phyloP scores from a whole-genome alignment of 108 stramenopile genomes.

The Hondaea fermentalgiana region DNA sequence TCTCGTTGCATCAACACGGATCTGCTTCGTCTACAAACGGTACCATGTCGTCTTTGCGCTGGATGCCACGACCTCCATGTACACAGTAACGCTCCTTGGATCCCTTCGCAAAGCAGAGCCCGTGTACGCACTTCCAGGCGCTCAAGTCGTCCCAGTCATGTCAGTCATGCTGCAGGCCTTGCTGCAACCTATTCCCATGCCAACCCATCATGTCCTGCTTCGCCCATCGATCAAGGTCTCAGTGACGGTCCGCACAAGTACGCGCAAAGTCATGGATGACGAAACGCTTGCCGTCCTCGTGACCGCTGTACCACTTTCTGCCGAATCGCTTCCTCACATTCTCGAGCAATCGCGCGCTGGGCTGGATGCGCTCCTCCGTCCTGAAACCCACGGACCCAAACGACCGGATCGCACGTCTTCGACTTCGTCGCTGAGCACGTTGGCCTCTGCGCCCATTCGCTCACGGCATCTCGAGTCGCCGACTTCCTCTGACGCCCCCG shows the following conservation, averaged over 20 bases:
- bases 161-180: not conserved
- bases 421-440: no score
- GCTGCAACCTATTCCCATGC: not conserved
- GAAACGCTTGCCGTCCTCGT: not conserved
- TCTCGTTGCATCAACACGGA: not conserved
- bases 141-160: not conserved
- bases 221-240: not conserved
- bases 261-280: not conserved
- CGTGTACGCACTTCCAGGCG: not conserved
- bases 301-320: not conserved
- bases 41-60: not conserved
- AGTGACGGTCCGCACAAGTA: not conserved
- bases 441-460: no score
- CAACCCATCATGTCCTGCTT: not conserved
- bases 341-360: not conserved
- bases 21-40: not conserved
- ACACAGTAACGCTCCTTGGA: not conserved
- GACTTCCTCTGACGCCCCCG: no score
- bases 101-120: not conserved
- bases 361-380: not conserved
- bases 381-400: not conserved
- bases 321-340: not conserved
- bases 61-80: not conserved
- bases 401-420: no score
- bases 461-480: no score